Base-by-base conservation (phyloP, 306 rosid species). In the Fagus sylvatica region DNA sequence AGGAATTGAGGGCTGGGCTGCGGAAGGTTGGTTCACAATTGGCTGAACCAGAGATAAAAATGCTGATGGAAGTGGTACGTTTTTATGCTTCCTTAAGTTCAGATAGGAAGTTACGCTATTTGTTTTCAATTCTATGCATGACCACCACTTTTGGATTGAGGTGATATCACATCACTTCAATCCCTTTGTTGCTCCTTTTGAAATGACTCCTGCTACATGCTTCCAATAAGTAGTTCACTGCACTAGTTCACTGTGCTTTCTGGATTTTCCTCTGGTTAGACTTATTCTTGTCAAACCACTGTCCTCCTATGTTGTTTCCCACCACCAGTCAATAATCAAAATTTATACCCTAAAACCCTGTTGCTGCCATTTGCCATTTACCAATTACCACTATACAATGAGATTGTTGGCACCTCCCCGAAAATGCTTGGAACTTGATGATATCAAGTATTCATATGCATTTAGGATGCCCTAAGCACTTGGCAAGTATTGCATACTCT, bases 51-150 rank as follows among this genome's bases (percentile, higher is more conserved):
- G 99, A 96, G 91, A 88, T 96, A 74, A 93, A 89, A 92, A 91
- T 96, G 97, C 88, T 96, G 81, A 96, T 96, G 99, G 99, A 96
- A 81, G 99, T 93, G 97, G 99, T 96, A 85, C 51, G 83, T 48
- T 77, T 84, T 77, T 82, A 33, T 43, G 17, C 28, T 75, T 74
- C 7, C 51, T 28, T 41, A 37, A 40, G 13, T 56, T 81, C 73
- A 69, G 51, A 61, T 43, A 40, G 72, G 34, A 40, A 48, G 51
- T 64, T 72, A 33, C 48, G 77, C 69, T 15, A 12, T 22, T 75
- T 77, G 53, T 43, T 77, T 41, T 73, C 62, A 53, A 36, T 71
- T 84, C 41, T 64, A 60, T 16, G 56, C 56, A 70, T 64, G 77
- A 46, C 46, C 73, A 0, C 37, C 9, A 32, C 11, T 53, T 69